Base-by-base conservation (phyloP, 1,284 basidiomycete species). In the Ganoderma multipileum region DNA sequence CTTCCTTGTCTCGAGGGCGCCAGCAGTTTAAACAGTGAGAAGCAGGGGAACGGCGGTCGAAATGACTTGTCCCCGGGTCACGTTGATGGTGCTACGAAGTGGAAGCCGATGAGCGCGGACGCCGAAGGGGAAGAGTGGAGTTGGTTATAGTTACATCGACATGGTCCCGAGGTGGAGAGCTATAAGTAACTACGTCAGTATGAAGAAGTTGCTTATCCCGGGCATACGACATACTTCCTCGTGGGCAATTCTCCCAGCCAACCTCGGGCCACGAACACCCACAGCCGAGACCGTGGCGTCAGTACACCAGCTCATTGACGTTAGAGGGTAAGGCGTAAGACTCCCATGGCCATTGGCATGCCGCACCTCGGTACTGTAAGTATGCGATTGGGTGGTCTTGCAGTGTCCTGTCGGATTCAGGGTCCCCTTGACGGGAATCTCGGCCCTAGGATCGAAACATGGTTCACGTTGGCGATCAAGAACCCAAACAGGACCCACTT, bases 271-370 rank as follows among this genome's bases (percentile, higher is more conserved):
- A 52, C 57, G 42, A 26, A 52, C 36, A 54, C 28, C 50, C 63
- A 57, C 26, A 42, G 66, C 44, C 62, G 12, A 55, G 65, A 18
- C 42, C 47, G 38, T 26, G 41, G 65, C 59, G 63, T 42, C 52
- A 36, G 36, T 55, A 39, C n/a, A n/a, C 30, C 26, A 60, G 20
- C 28, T 41, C 57, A 64, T 61, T 52, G 54, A 64, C 47, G 47
- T 50, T 50, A 12, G 47, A 50, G 47, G 47, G 47, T 58, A 68
- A 66, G 64, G 66, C 66, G 64, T n/a, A 1, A 11, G 23, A n/a
- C 65, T 62, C 71, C 28, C 66, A 64, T 72, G 71, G 68, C 68
- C 64, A 47, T 36, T 52, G 28, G 47, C 8, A 28, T 47, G 8
- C 41, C 58, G 59, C 30, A 4, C 41, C 52, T 44, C 30, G 44